Evolutionary conservation across 1,284 basidiomycete genomes (phyloP).

Genomic region (Bondarzewia mesenterica): DNA sequence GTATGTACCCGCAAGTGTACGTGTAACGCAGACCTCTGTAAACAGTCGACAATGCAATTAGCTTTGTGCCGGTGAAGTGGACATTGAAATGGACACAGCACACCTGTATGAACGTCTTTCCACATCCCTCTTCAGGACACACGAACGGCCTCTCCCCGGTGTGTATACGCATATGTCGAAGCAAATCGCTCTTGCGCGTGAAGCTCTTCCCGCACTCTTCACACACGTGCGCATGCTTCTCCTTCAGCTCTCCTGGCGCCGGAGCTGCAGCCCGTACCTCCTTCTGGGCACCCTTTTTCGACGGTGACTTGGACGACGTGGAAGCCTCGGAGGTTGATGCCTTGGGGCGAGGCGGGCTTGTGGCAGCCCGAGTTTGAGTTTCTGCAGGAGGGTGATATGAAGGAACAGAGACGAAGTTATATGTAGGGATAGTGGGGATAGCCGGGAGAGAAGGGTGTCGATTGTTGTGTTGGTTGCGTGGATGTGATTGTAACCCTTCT

Average conservation of each 20-base stretch:
- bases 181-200: slow-evolving; percentile 67
- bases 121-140: slow-evolving; percentile 62
- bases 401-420: too few relatives aligned
- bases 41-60: not conserved
- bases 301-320: slow-evolving; percentile 1
- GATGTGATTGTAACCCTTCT: too few relatives aligned
- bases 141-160: slow-evolving; percentile 83
- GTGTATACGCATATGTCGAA: slow-evolving; percentile 80
- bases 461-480: too few relatives aligned
- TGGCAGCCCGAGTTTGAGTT: not conserved
- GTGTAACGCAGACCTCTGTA: slow-evolving; percentile 74
- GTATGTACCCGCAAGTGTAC: slow-evolving; percentile 85
- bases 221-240: slow-evolving; percentile 34
- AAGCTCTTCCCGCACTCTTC: slow-evolving; percentile 70
- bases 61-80: too few relatives aligned
- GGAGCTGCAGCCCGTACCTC: too few relatives aligned
- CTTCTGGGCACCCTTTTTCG: too few relatives aligned
- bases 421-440: slow-evolving; percentile 1
- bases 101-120: slow-evolving; percentile 84
- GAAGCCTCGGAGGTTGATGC: not conserved
- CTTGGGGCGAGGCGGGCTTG: not conserved
- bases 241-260: slow-evolving; percentile 28
- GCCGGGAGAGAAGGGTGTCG: slow-evolving; percentile 5
- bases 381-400: too few relatives aligned
- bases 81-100: slow-evolving; percentile 10